Conservation (phyloP, 2,329 filamentous ascomycete species). For the Botrytis cinerea region DNA sequence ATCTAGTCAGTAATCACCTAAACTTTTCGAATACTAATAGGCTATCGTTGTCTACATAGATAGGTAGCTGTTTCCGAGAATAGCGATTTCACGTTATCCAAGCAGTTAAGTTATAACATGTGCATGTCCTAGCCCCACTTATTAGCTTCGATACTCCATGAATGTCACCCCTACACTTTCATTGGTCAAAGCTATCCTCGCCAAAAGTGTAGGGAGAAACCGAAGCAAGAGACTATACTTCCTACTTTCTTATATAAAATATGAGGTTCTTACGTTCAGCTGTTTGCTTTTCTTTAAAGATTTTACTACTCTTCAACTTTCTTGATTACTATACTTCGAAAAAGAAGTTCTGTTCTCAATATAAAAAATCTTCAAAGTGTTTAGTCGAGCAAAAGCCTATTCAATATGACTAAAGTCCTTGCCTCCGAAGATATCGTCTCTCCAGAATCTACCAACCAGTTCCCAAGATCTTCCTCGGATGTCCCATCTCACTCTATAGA, state of each 20-base stretch:
- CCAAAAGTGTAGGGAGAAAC: slow-evolving; percentile 10
- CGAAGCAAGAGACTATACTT: not conserved
- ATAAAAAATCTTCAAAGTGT: not conserved
- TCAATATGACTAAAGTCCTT: slow-evolving; percentile 15
- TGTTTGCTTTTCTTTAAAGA: not conserved
- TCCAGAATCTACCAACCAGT: not conserved
- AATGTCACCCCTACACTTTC: slow-evolving; percentile 3
- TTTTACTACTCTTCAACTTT: not conserved
- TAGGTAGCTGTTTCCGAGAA: slow-evolving; percentile 1
- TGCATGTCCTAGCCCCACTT: not conserved
- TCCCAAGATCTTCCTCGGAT: not conserved
- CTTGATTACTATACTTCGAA: not conserved
- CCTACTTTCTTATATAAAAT: not conserved
- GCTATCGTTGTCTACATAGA: not conserved
- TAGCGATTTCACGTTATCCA: not conserved
- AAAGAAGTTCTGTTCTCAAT: not conserved
- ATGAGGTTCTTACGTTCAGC: not conserved
- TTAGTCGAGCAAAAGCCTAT: not conserved
- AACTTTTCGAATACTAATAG: not conserved
- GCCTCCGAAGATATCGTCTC: not conserved
- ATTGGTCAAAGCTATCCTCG: slow-evolving; percentile 11
- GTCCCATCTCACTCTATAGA: not conserved
- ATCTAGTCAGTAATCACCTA: not conserved
- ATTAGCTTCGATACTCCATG: not conserved
- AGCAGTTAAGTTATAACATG: not conserved